Base-by-base conservation (phyloP, 495 filamentous ascomycete genomes). In the Trichoderma reesei region DNA sequence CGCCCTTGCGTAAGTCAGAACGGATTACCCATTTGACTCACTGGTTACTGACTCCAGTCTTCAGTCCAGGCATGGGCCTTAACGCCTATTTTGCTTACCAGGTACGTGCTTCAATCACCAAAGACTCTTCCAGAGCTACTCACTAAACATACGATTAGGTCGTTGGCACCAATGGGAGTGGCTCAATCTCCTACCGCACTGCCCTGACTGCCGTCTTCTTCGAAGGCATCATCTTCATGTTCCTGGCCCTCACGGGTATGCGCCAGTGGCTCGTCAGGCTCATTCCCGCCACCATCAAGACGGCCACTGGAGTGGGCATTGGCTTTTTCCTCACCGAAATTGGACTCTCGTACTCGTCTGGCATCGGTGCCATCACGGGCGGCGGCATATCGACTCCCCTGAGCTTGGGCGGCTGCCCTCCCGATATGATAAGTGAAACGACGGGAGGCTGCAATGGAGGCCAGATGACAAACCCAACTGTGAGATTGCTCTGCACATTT, bases 191-290 rank as follows among this genome's bases (percentile, higher is more conserved):
- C 0, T 90, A 90, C 67, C 72, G 75, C 18, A 75, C 88, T 7
- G 88, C 88, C 14, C 74, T 90, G 46, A 89, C 86, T 34, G 88
- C 88, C 3, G 86, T 90, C 41, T 90, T 90, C 67, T 82, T 90
- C 4, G 88, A 90, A 72, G 88, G 88, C 2, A 20, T 91, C 69
- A 78, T 84, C 63, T 84, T 84, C 66, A 69, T 84, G 64, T 75
- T 82, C 41, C 75, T 94, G 36, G 90, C 90, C 0, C 69, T 92
- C 8, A 80, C 89, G 31, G 90, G 90, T 16, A 85, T 92, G 79
- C 86, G 90, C 11, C 90, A 94, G 69, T 94, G 90, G 90, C 78
- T 94, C 11, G 89, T 90, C 33, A 87, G 86, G 66, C 85, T 89
- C 56, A 86, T 94, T 31, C 90, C 90, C 1, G 77, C 80, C 61